Evolutionary conservation across 108 stramenopile genomes (phyloP).

Genomic region (Pseudonitzschia pungens): DNA sequence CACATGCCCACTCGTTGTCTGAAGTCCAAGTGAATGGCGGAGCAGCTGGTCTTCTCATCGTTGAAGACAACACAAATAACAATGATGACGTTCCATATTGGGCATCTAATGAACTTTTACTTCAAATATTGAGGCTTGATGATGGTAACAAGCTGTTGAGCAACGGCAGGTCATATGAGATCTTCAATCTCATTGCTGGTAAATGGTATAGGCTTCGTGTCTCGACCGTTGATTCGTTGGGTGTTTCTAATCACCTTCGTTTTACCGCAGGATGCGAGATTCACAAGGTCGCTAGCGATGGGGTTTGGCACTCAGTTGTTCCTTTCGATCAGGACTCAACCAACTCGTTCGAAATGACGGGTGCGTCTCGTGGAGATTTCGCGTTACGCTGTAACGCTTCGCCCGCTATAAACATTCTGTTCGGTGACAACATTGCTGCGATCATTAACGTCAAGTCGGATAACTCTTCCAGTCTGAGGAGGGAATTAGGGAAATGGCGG

Average conservation of each 20-base stretch:
- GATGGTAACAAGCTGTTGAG: conserved; percentile 7
- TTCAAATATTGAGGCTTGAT: conserved; percentile 14
- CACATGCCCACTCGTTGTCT: conserved; percentile 30
- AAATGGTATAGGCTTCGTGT: conserved; percentile 37
- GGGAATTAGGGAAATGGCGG: conserved; percentile 8
- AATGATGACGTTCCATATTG: conserved; percentile 7
- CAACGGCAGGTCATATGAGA: conserved; percentile 14
- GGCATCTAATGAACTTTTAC: conserved; percentile 12
- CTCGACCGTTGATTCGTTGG: conserved; percentile 21
- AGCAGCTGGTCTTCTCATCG: conserved; percentile 40
- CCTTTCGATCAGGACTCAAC: background rate
- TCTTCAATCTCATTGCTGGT: conserved; percentile 4
- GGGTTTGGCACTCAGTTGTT: conserved; percentile 32
- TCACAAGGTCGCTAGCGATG: conserved; percentile 33
- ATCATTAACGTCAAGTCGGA: background rate
- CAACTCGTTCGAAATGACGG: conserved; percentile 15
- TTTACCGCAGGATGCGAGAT: conserved; percentile 27
- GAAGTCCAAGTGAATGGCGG: conserved; percentile 34
- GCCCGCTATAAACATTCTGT: conserved; percentile 11
- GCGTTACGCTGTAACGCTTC: conserved; percentile 26
- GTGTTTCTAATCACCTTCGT: conserved; percentile 4
- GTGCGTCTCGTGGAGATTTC: conserved; percentile 34
- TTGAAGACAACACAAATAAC: conserved; percentile 20
- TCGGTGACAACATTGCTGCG: background rate
- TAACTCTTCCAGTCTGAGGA: conserved; percentile 1